Conservation (phyloP, 352 stramenopile species). For the Globisporangium emineosum region DNA sequence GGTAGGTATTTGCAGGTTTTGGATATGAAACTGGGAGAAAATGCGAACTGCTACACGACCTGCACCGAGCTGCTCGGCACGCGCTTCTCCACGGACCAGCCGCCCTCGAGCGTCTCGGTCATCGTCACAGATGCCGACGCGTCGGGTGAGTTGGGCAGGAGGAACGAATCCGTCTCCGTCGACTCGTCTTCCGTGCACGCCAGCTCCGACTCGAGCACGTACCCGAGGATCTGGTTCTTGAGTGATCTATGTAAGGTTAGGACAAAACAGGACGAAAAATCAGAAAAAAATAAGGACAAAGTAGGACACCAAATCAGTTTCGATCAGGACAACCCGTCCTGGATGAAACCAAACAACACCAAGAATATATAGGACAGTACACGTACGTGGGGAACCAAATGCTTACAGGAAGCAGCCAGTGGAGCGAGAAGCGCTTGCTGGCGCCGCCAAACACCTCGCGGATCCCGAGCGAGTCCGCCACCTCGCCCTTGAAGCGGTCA, state of each 20-base stretch:
- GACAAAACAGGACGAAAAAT: conserved; percentile 5
- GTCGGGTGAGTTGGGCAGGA: conserved; percentile 42
- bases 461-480: conserved; percentile 64
- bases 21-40: not conserved
- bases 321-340: conserved; percentile 1
- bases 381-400: conserved; percentile 85
- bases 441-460: conserved; percentile 80
- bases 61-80: conserved; percentile 50
- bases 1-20: not conserved
- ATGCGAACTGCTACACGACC: conserved; percentile 35
- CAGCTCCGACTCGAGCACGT: conserved; percentile 77
- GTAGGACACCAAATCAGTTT: not conserved
- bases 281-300: not conserved
- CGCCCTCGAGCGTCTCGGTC: conserved; percentile 74
- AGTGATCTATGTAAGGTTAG: conserved; percentile 55
- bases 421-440: conserved; percentile 49
- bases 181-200: conserved; percentile 63
- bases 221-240: conserved; percentile 81
- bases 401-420: conserved; percentile 84
- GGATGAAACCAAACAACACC: not conserved
- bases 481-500: conserved; percentile 94
- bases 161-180: conserved; percentile 71
- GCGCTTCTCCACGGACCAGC: conserved; percentile 83
- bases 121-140: conserved; percentile 37
- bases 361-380: not conserved